Conservation (phyloP, 495 filamentous ascomycete species). For the Aspergillus ostianus region DNA sequence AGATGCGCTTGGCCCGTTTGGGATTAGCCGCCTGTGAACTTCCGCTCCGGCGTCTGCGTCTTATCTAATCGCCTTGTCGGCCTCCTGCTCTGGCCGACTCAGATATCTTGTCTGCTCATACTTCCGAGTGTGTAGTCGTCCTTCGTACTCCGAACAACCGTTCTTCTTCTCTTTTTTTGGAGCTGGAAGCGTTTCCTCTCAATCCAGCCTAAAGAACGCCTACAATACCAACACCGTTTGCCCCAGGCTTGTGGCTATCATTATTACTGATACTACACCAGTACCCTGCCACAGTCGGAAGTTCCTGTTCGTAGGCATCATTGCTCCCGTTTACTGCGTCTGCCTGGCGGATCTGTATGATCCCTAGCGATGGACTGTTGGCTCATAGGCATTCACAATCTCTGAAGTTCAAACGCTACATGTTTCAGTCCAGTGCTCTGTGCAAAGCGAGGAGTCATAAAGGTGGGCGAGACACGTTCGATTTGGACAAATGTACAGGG, state of each 20-base stretch:
- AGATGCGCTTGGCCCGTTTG: slow-evolving; percentile 32
- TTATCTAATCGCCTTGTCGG: slow-evolving; percentile 41
- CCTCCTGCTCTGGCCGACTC: neutral
- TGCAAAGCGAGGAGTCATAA: neutral
- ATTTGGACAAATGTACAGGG: neutral
- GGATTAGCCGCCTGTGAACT: slow-evolving; percentile 25
- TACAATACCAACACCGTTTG: too few relatives aligned
- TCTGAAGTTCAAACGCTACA: neutral
- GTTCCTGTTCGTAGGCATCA: too few relatives aligned
- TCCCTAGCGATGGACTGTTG: neutral
- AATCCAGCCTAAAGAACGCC: too few relatives aligned
- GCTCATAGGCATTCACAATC: neutral
- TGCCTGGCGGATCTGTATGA: neutral
- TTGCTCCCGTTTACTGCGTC: too few relatives aligned
- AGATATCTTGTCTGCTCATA: too few relatives aligned
- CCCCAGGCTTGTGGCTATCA: too few relatives aligned
- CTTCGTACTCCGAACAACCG: too few relatives aligned
- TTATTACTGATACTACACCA: too few relatives aligned
- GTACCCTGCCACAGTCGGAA: too few relatives aligned
- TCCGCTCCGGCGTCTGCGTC: slow-evolving; percentile 15
- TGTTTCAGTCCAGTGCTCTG: neutral
- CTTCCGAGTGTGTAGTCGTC: too few relatives aligned
- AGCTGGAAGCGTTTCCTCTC: too few relatives aligned
- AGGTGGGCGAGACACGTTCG: slow-evolving; percentile 1
- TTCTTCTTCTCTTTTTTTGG: too few relatives aligned